Percentiles rank a stretch among this genome's conserved stretches.
These are phyloP conservation scores for Cyberlindnera suaveolens DNA, from an alignment of 805 yeast species.

Conservation along the genomic window DNA sequence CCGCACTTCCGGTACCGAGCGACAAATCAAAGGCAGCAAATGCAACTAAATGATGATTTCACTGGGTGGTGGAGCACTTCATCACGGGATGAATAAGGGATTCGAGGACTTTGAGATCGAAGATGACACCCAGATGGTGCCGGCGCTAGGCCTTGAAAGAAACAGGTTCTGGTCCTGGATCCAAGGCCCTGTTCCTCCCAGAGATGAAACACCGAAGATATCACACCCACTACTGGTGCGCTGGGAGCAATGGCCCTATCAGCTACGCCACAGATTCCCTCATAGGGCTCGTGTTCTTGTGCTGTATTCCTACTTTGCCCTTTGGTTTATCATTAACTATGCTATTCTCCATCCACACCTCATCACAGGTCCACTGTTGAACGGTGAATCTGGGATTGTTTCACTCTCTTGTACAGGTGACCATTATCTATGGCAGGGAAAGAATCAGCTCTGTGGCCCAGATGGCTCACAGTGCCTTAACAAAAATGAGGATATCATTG, in stretches of 20 bases:
- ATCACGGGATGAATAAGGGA: too few relatives aligned
- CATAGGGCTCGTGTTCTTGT: background rate
- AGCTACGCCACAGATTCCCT: constrained; percentile 21
- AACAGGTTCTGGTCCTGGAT: background rate
- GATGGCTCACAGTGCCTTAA: constrained; percentile 56
- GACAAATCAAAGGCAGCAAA: too few relatives aligned
- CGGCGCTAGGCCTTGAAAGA: too few relatives aligned
- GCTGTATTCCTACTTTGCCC: constrained; percentile 4
- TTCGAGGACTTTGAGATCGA: too few relatives aligned
- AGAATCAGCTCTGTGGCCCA: constrained; percentile 69
- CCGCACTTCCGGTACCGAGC: background rate
- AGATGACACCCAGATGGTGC: too few relatives aligned
- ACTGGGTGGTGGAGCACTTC: too few relatives aligned
- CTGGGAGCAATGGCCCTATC: constrained; percentile 40
- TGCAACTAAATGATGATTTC: too few relatives aligned
- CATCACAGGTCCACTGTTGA: constrained; percentile 4
- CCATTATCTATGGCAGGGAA: constrained; percentile 62
- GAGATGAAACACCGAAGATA: constrained; percentile 42
- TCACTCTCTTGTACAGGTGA: constrained; percentile 44
- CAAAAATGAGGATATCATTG: constrained; percentile 38
- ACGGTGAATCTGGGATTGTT: constrained; percentile 11
- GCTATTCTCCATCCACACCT: constrained; percentile 8
- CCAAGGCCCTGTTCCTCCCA: constrained; percentile 43
- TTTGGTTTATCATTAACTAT: constrained; percentile 11
- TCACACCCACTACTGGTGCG: constrained; percentile 11